Conservation (phyloP, 371 early-diverging fungal species). For the Cokeromyces recurvatus region DNA sequence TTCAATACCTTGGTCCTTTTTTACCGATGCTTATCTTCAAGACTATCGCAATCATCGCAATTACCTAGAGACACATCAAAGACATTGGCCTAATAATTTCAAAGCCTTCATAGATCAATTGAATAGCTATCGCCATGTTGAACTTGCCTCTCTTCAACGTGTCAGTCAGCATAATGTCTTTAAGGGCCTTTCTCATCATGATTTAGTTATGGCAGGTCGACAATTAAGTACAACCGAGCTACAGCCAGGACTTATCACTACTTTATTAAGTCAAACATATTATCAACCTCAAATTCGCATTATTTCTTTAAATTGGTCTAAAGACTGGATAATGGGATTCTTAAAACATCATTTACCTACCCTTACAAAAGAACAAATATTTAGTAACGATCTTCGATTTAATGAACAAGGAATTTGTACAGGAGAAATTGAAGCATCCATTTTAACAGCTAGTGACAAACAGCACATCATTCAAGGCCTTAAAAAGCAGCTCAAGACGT, state of each 20-base stretch:
- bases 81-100: neutral
- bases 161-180: constrained; percentile 25
- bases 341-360: constrained; percentile 7
- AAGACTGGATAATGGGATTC: constrained; percentile 43
- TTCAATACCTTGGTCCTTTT: constrained; percentile 28
- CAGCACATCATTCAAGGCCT: constrained; percentile 11
- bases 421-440: constrained; percentile 21
- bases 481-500: neutral
- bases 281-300: constrained; percentile 14
- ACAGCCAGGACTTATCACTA: constrained; percentile 13
- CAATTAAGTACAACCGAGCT: constrained; percentile 4
- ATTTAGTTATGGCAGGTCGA: constrained; percentile 10
- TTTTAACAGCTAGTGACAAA: constrained; percentile 34
- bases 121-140: constrained; percentile 20
- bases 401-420: constrained; percentile 13
- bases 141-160: constrained; percentile 27
- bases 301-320: constrained; percentile 43
- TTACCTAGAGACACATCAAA: neutral
- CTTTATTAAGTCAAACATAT: constrained; percentile 4
- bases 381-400: constrained; percentile 31
- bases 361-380: constrained; percentile 17
- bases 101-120: constrained; percentile 4
- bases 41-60: constrained; percentile 22
- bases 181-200: constrained; percentile 17
- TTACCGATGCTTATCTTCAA: constrained; percentile 27